Base-by-base conservation (phyloP, 2,329 filamentous ascomycete genomes). In the Epichloe sp. region DNA sequence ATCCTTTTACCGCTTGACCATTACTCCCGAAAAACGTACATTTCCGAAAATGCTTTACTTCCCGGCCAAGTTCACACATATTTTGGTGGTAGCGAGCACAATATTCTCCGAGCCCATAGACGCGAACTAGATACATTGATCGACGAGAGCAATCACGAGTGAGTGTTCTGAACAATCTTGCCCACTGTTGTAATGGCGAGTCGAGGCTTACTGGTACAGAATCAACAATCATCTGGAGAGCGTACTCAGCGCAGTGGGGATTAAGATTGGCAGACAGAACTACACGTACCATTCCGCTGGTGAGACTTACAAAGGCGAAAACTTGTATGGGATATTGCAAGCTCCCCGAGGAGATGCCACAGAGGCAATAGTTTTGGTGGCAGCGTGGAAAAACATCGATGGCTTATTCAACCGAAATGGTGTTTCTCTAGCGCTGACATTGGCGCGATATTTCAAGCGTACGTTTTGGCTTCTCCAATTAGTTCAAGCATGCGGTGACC, bases 31-130 rank as follows among this genome's bases (percentile, higher is more conserved):
- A 78, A 80, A 54, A 98, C 91, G 1, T 98, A 98, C 68, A 93
- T 98, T 52, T 97, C 91, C 43, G 93, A 98, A 68, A 98, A 98
- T 66, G 93, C 93, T 11, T 80, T 98, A 36, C 74, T 98, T 14
- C 93, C 93, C 0, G 93, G 90, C 2, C 93, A 98, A 68, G 93
- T 97, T 8, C 91, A 97, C 70, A 95, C 93, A 1, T 98, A 98
- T 68, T 98, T 98, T 64, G 84, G 87, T 6, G 93, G 93, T 17
- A 95, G 88, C 66, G 93, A 98, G 65, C 90, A 97, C 71, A 86
- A 96, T 67, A 80, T 97, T 57, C 90, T 97, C 63, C 79, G 89
- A 45, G 93, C 88, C 7, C 97, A 94, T 66, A 82, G 85, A 62
- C 83, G 88, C 62, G 93, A 97, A 70, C 75, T 95, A 48, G 80